These are phyloP conservation scores for Entomortierella chlamydospora DNA, from an alignment of 192 early-diverging fungal species.

Conservation along the genomic window DNA sequence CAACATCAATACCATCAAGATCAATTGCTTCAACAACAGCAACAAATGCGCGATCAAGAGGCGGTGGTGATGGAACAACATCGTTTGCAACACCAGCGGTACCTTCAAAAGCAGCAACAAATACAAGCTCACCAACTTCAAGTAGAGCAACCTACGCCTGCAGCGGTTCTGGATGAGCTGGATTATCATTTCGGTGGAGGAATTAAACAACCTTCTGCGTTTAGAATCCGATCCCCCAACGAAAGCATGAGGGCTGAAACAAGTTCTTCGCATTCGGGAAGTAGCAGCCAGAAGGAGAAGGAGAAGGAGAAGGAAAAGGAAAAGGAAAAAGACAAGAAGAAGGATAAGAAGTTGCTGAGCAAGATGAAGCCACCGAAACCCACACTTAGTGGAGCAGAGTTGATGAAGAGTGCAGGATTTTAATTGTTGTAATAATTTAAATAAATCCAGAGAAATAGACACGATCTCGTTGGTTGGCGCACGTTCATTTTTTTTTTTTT, in stretches of 20 bases:
- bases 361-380: conserved; percentile 53
- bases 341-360: conserved; percentile 3
- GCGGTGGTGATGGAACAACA: conserved; percentile 17
- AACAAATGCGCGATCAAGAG: conserved; percentile 25
- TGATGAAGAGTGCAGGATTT: conserved; percentile 51
- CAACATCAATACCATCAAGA: background rate
- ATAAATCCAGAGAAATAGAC: too few relatives aligned
- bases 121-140: conserved; percentile 21
- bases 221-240: background rate
- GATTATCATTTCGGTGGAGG: conserved; percentile 35
- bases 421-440: background rate
- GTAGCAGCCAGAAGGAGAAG: conserved; percentile 33
- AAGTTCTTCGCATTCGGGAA: conserved; percentile 4
- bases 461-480: too few relatives aligned
- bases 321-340: conserved; percentile 8
- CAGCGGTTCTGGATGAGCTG: conserved; percentile 8
- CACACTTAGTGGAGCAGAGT: conserved; percentile 25
- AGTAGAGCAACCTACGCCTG: conserved; percentile 5
- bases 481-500: too few relatives aligned
- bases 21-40: conserved; percentile 9
- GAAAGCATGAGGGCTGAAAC: background rate
- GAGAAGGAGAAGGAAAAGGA: conserved; percentile 21
- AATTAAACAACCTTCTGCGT: background rate
- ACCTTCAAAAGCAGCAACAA: conserved; percentile 13
- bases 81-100: conserved; percentile 5